Evolutionary conservation across 1,284 basidiomycete genomes (phyloP), one percentile per base, ranked within the genome.

Genomic region (Naganishia albida): DNA sequence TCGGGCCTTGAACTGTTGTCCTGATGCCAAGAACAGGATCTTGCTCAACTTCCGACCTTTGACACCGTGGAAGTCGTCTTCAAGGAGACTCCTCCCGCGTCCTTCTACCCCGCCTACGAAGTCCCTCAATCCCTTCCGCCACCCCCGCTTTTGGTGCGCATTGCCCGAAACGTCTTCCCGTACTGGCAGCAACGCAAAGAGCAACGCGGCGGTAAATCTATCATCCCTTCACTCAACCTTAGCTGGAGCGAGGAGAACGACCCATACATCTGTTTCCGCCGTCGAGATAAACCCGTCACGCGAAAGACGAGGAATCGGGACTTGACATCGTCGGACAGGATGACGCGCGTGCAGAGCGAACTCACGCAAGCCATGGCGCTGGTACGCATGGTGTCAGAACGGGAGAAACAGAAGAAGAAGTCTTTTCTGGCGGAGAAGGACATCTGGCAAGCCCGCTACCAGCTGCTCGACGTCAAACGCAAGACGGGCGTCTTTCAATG

Each of bases 241-340:
- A 93, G 99, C 77, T 95, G 98, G 80, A 85, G 89, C 42, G 95
- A 97, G 78, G 87, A 89, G 60, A 93, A 92, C 67, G 93, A 98
- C 74, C 96, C 96, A 0, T 99, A 98, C 71, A 92, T 98, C 57
- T 99, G 96, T 80, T 99, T 99, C 85, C 88, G 96, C 46, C 85
- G 95, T 63, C 88, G 94, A 66, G 95, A 99, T 75, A 90, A 91
- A 77, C 98, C 98, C 76, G 88, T 90, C 15, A 86, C 93, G 26
- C 88, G 95, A 67, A 98, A 99, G 81, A 99, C 95, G 0, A 87
- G 94, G 26, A 88, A 91, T 10, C 89, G 89, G 1, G 93, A 96
- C 74, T 87, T 87, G 18, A 88, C 89, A 1, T 91, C 89, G 25
- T 89, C 93, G 13, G 93, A 96, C 72, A 90, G 91, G 71, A 85